phyloP scores from a whole-genome alignment of 2,329 filamentous ascomycete species.

The Neofusicoccum umdonicola region DNA sequence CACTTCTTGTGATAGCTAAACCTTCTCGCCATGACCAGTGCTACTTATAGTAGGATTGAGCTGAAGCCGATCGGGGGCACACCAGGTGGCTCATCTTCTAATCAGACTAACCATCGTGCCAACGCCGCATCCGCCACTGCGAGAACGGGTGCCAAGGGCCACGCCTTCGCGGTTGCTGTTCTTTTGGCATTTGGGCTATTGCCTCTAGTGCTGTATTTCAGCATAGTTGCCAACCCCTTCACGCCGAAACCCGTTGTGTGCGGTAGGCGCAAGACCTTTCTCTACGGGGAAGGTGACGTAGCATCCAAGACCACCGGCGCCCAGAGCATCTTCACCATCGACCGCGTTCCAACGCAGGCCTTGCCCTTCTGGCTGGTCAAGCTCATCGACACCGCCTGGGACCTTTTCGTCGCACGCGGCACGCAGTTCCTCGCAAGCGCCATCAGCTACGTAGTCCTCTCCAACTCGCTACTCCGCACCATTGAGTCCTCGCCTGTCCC shows the following conservation, averaged over 20 bases:
- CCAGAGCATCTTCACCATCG: slow-evolving; percentile 29
- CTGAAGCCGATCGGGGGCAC: background rate
- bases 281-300: background rate
- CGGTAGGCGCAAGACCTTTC: background rate
- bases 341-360: slow-evolving; percentile 23
- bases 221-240: background rate
- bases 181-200: background rate
- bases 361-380: slow-evolving; percentile 35
- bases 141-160: background rate
- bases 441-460: slow-evolving; percentile 32
- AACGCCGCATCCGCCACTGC: too few relatives aligned
- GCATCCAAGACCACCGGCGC: background rate
- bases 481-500: slow-evolving; percentile 36
- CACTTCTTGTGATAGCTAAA: too few relatives aligned
- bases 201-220: background rate
- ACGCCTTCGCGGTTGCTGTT: background rate
- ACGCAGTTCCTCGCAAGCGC: slow-evolving; percentile 31
- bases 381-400: slow-evolving; percentile 35
- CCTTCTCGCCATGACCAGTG: background rate
- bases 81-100: background rate
- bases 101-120: background rate
- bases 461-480: slow-evolving; percentile 30
- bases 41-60: background rate
- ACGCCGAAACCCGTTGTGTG: background rate
- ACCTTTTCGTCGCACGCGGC: slow-evolving; percentile 33